phyloP scores from a whole-genome alignment of 441 rosid species.

The Bocquillonia castaneifolia region DNA sequence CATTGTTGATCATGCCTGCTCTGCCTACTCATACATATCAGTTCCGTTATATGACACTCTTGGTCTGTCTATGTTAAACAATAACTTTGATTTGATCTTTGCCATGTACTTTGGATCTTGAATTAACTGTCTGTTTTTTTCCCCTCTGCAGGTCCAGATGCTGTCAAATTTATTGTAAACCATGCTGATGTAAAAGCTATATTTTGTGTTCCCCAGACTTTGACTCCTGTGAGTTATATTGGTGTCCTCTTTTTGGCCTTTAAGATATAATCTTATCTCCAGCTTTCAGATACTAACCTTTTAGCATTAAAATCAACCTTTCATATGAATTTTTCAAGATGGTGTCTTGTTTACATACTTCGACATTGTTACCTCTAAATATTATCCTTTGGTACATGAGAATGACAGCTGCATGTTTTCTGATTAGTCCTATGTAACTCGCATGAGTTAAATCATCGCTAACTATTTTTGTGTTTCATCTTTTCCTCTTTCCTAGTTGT shows the following conservation, averaged over 20 bases:
- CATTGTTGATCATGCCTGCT: conserved; percentile 90
- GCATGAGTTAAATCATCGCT: neutral
- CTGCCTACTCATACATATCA: conserved; percentile 80
- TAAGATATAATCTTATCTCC: conserved; percentile 3
- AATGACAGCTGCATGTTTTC: neutral
- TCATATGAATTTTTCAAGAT: neutral
- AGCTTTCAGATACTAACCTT: conserved; percentile 2
- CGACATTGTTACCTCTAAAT: neutral
- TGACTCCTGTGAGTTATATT: conserved; percentile 54
- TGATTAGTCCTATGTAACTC: neutral
- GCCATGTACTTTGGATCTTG: conserved; percentile 12
- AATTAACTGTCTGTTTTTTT: conserved; percentile 11
- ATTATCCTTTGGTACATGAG: neutral
- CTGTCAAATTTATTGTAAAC: conserved; percentile 79
- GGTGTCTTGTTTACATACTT: neutral
- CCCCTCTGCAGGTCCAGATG: conserved; percentile 84
- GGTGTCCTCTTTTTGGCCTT: conserved; percentile 7
- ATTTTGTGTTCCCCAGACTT: conserved; percentile 85
- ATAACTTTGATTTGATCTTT: conserved; percentile 18
- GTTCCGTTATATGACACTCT: conserved; percentile 99
- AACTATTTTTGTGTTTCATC: neutral
- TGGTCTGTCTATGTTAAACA: conserved; percentile 43
- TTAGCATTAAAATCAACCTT: neutral
- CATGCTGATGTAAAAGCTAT: conserved; percentile 83
- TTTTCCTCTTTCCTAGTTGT: neutral